Evolutionary conservation across 495 filamentous ascomycete genomes (phyloP).

Genomic region (Annulohypoxylon moriforme): DNA sequence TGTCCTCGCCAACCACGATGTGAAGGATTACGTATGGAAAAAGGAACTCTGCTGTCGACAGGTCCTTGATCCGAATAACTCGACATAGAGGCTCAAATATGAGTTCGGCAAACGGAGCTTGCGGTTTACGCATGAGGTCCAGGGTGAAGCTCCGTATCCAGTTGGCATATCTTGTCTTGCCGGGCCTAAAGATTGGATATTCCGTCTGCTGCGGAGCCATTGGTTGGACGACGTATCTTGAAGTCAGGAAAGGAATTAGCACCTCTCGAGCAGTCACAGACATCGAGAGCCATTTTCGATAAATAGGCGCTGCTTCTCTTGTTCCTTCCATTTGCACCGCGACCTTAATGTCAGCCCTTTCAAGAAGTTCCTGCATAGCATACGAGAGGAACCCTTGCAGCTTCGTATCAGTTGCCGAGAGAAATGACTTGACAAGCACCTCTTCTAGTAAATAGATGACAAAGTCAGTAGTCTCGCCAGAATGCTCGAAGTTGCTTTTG

Average conservation of each 20-base stretch:
- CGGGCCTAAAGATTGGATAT: constrained; percentile 81
- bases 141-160: constrained; percentile 86
- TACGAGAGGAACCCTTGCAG: constrained; percentile 91
- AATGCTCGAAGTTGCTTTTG: constrained; percentile 82
- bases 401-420: constrained; percentile 85
- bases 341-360: constrained; percentile 74
- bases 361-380: constrained; percentile 91
- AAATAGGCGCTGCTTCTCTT: constrained; percentile 62
- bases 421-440: constrained; percentile 88
- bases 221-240: constrained; percentile 78
- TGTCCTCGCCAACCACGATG: constrained; percentile 71
- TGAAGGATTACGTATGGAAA: constrained; percentile 87
- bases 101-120: constrained; percentile 72
- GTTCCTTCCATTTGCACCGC: constrained; percentile 55
- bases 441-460: constrained; percentile 85
- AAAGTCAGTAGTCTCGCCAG: constrained; percentile 86
- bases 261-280: constrained; percentile 79
- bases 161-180: constrained; percentile 69
- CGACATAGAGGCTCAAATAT: constrained; percentile 85
- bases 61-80: constrained; percentile 83
- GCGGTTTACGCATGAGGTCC: constrained; percentile 80
- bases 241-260: constrained; percentile 85
- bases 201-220: constrained; percentile 62
- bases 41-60: constrained; percentile 84
- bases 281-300: constrained; percentile 78